A percentile compares a stretch with the other conserved stretches of the same genome.
These are phyloP conservation scores for Isoetes taiwanensis DNA, from an alignment of 75 land plant genomes.

Conservation along the genomic window DNA sequence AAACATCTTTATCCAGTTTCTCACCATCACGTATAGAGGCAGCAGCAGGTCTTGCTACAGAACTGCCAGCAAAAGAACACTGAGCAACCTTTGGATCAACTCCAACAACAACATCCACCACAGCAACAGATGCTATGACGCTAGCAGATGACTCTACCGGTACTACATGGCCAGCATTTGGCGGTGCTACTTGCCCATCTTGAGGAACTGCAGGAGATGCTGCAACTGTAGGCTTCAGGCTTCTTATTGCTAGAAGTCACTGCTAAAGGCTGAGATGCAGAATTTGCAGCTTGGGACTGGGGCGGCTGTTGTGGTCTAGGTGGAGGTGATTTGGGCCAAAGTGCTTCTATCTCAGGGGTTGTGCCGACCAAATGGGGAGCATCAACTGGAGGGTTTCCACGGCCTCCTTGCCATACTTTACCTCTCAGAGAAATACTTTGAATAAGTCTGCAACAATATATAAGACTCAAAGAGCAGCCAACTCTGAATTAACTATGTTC, in stretches of 20 bases:
- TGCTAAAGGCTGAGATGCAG: slow-evolving; percentile 34
- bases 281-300: slow-evolving; percentile 35
- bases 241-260: slow-evolving; percentile 42
- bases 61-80: too few species aligned
- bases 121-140: too few species aligned
- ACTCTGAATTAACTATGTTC: too few species aligned
- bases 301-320: slow-evolving; percentile 67
- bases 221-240: slow-evolving; percentile 37
- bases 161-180: too few species aligned
- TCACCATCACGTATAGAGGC: too few species aligned
- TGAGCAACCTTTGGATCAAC: too few species aligned
- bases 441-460: slow-evolving; percentile 38
- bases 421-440: slow-evolving; percentile 74
- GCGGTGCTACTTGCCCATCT: slow-evolving; percentile 21
- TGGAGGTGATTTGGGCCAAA: slow-evolving; percentile 93
- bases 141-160: too few species aligned
- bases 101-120: too few species aligned
- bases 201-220: slow-evolving; percentile 25
- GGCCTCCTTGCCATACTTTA: slow-evolving; percentile 96
- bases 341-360: slow-evolving; percentile 86
- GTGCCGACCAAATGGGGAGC: slow-evolving; percentile 91
- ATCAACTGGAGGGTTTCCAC: slow-evolving; percentile 93
- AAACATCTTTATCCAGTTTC: too few species aligned
- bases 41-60: too few species aligned
- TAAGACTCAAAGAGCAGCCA: too few species aligned